These are phyloP conservation scores for Xylaria sp. DNA, from an alignment of 2,329 filamentous ascomycete genomes.

Conservation along the genomic window DNA sequence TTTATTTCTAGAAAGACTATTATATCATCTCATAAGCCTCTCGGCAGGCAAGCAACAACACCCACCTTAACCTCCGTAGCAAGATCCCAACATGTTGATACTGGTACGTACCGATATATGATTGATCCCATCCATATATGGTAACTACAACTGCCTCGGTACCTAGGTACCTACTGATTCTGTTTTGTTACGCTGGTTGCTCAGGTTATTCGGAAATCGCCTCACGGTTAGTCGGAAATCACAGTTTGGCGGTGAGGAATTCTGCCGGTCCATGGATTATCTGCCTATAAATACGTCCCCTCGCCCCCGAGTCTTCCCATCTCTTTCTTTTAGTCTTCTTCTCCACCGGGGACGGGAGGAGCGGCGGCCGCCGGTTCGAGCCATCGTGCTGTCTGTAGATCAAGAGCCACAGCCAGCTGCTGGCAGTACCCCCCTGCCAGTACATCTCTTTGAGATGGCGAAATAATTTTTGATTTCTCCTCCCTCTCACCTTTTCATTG, in stretches of 20 bases:
- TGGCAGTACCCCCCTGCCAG: neutral
- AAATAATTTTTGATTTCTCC: neutral
- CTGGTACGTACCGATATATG: too few species aligned
- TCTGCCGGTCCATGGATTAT: neutral
- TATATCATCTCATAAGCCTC: too few species aligned
- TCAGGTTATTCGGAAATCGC: too few species aligned
- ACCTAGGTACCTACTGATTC: too few species aligned
- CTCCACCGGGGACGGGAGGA: neutral
- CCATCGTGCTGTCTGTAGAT: neutral
- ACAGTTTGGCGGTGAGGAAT: conserved; percentile 4
- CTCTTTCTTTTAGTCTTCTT: neutral
- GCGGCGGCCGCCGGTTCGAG: neutral
- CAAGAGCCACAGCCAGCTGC: neutral
- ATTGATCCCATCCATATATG: too few species aligned
- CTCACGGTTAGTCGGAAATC: too few species aligned
- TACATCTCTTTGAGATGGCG: neutral
- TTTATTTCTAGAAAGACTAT: too few species aligned
- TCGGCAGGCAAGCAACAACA: too few species aligned
- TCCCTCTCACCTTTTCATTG: conserved; percentile 11
- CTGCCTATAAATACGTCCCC: neutral
- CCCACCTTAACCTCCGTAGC: too few species aligned
- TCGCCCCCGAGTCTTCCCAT: neutral
- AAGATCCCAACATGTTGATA: too few species aligned
- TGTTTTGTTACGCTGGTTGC: too few species aligned
- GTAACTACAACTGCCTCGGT: too few species aligned